These are phyloP conservation scores for Aspergillus bertholletiae DNA, from an alignment of 495 filamentous ascomycete species.

Conservation along the genomic window DNA sequence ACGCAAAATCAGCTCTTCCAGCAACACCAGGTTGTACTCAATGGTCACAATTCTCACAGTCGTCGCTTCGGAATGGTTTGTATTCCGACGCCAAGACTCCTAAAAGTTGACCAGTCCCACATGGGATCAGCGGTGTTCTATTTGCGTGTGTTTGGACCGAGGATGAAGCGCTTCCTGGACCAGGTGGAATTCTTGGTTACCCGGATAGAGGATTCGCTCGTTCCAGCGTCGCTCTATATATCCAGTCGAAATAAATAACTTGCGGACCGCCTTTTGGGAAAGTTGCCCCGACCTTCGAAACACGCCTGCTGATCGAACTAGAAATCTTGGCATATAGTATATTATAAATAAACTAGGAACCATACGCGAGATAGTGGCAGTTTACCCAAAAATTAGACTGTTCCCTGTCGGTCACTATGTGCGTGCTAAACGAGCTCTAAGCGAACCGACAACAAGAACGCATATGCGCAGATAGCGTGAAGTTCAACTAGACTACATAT, in stretches of 20 bases:
- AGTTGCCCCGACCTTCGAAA: background rate
- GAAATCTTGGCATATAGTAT: background rate
- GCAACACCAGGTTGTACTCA: background rate
- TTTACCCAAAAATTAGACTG: no score
- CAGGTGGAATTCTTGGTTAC: no score
- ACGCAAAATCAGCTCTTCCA: background rate
- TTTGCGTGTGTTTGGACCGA: background rate
- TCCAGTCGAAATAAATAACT: no score
- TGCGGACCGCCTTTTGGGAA: background rate
- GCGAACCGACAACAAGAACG: no score
- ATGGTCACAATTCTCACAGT: background rate
- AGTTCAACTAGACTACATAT: no score
- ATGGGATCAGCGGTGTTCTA: background rate
- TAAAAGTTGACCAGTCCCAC: background rate
- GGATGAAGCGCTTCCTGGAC: background rate
- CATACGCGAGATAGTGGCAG: no score
- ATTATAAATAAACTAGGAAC: no score
- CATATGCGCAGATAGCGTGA: no score
- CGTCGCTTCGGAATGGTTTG: background rate
- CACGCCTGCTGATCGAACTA: background rate
- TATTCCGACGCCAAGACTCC: background rate
- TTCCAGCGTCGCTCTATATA: no score
- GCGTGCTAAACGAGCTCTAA: no score
- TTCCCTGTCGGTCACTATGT: no score
- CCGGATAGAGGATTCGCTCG: no score